A percentile compares a stretch with the other conserved stretches of the same genome.
Conservation (phyloP, 768 basidiomycete genomes). For the Mycena epipterygia region DNA sequence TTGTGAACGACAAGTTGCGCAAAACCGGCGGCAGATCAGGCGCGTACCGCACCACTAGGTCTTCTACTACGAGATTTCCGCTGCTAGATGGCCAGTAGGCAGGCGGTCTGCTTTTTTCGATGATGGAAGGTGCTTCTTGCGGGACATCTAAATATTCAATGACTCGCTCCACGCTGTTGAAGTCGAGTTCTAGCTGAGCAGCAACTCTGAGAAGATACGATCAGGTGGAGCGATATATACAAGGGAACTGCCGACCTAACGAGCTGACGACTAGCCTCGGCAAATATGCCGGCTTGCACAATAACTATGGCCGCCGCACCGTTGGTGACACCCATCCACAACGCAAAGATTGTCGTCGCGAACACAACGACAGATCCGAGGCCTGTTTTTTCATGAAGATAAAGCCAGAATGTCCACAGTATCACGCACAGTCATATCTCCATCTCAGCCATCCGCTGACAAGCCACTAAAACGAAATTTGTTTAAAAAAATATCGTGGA, state of each 20-base stretch:
- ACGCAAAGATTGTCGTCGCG: slow-evolving; percentile 75
- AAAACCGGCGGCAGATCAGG: slow-evolving; percentile 73
- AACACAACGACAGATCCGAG: slow-evolving; percentile 81
- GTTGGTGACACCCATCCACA: slow-evolving; percentile 67
- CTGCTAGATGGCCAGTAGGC: slow-evolving; percentile 78
- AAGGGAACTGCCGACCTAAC: slow-evolving; percentile 57
- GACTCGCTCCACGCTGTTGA: slow-evolving; percentile 82
- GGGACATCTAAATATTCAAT: slow-evolving; percentile 77
- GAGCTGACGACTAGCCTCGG: slow-evolving; percentile 75
- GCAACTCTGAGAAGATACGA: slow-evolving; percentile 58
- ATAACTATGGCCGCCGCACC: slow-evolving; percentile 81
- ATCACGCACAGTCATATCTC: slow-evolving; percentile 72
- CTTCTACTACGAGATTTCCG: slow-evolving; percentile 69
- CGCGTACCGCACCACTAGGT: slow-evolving; percentile 74
- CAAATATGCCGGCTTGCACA: slow-evolving; percentile 77
- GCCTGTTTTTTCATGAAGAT: slow-evolving; percentile 49
- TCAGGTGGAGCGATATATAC: slow-evolving; percentile 11
- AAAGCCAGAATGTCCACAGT: neutral
- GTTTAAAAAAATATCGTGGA: neutral
- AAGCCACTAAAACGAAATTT: slow-evolving; percentile 62
- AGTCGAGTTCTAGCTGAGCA: slow-evolving; percentile 80
- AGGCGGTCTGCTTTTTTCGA: slow-evolving; percentile 70
- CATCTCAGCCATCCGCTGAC: slow-evolving; percentile 78
- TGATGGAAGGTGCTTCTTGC: slow-evolving; percentile 76
- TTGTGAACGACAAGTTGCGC: slow-evolving; percentile 67